Evolutionary conservation across 257 asterid genomes (phyloP), one percentile per base, ranked within the genome.

Genomic region (Solanum appendiculatum): DNA sequence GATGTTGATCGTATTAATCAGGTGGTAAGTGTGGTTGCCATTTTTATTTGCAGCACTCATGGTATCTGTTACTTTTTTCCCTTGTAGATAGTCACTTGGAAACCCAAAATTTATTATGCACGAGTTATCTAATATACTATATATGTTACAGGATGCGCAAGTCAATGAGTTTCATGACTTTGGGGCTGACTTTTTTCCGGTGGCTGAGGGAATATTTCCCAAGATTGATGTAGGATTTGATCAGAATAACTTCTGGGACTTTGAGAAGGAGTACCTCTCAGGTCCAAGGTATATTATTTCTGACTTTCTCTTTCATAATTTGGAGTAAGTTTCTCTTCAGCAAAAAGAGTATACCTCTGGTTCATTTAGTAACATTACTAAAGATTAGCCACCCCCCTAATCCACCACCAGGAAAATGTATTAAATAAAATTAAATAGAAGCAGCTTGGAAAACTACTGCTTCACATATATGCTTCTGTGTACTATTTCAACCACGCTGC

Each of bases 251-350:
- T 75, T 56, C 58, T 77, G 39, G 81, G 90, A 56, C 70, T 91
- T 60, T 85, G 90, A 88, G 66, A 90, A 88, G 86, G 90, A 89
- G 73, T 90, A 86, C 20, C 58, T 69, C 87, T 83, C 89, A 73
- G 90, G 89, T 82, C 88, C 88, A 85, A 94, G 98, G 98, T 95
- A 93, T 86, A 36, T 44, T 31, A 25, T 63, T 58, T 83, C 21
- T 23, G 10, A 60, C 16, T 60, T 37, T 78, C 69, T 80, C 69
- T 80, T 31, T 82, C 44, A 69, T 77, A 60, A 44, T 14, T 78
- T 46, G 83, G 56, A 75, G 7, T 42, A 25, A 27, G 64, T 78
- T 44, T 27, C 64, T 78, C 27, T 78, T 27, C 58, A 77, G 63
- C 83, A 42, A 44, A 33, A 42, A 42, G 60, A 77, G 37, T 40